Percentiles rank a stretch among this genome's conserved stretches.
These are phyloP conservation scores for Trichoderma sp. DNA, from an alignment of 2,329 filamentous ascomycete species.

Conservation along the genomic window DNA sequence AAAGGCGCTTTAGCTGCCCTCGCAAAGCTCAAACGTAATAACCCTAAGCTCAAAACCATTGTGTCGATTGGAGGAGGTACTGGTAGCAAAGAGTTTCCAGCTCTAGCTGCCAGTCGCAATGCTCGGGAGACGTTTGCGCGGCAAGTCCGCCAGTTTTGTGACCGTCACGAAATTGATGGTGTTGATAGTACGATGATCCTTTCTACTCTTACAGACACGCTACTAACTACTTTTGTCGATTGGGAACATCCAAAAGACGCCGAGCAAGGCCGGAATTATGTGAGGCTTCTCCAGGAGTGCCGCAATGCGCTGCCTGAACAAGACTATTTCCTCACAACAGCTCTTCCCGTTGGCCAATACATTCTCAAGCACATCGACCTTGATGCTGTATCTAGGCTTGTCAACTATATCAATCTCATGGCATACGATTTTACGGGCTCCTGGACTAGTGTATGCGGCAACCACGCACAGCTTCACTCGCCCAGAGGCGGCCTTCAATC, in stretches of 20 bases:
- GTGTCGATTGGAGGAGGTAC: constrained; percentile 66
- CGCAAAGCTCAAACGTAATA: constrained; percentile 56
- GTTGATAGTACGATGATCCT: constrained; percentile 55
- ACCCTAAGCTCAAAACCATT: constrained; percentile 59
- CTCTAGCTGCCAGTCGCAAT: constrained; percentile 50
- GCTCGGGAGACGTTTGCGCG: constrained; percentile 56
- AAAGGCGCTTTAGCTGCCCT: constrained; percentile 63
- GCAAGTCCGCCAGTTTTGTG: constrained; percentile 55
- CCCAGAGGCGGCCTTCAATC: constrained; percentile 33
- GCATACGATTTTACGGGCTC: constrained; percentile 67
- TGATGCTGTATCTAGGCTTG: constrained; percentile 47
- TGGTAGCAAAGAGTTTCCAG: constrained; percentile 62
- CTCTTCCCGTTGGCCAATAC: constrained; percentile 64
- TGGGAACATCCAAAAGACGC: constrained; percentile 65
- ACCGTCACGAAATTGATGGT: constrained; percentile 61
- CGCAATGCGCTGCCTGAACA: constrained; percentile 56
- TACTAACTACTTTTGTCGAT: constrained; percentile 47
- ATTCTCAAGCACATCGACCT: constrained; percentile 62
- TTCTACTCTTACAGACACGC: not conserved
- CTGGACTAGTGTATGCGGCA: constrained; percentile 61
- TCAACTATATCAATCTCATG: constrained; percentile 69
- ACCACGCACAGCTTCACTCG: constrained; percentile 63
- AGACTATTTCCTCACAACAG: constrained; percentile 60
- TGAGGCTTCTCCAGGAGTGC: constrained; percentile 56
- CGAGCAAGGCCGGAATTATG: constrained; percentile 57